Evolutionary conservation across 2,329 filamentous ascomycete genomes (phyloP), one percentile per base, ranked within the genome.

Genomic region (Acrodontium crateriforme): DNA sequence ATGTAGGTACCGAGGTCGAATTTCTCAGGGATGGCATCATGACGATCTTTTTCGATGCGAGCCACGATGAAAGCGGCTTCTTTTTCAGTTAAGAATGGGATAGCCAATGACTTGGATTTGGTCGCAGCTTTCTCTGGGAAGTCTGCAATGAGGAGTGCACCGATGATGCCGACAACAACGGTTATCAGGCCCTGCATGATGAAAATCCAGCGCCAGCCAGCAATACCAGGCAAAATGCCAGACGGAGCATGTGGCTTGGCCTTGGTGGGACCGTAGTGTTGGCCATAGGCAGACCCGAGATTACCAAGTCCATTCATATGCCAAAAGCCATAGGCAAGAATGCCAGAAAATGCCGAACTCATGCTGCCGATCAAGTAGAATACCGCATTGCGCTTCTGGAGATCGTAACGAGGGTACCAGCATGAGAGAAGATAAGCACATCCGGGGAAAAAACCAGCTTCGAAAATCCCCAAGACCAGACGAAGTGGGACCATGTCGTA

Each of bases 391-490:
- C 57, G 49, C 38, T 51, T 56, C 44, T 41, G 45, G 2, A 56
- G 40, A 24, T 56, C 53, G 38, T 50, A 53, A 3, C 49, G 45
- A 7, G 49, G 46, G 22, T 51, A 49, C 47, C 47, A 83, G 18
- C 73, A 78, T 34, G 69, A 75, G n/a, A 83, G 63, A 5, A 82
- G 57, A 44, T 80, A 82, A 0, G 78, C 73, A 27, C 69, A 75
- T 22, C 69, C 31, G 6, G 31, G 31, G 28, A 34, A 81, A 36
- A 44, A 46, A 4, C 45, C 44, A 9, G 71, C 47, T 24, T 81
- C 76, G 15, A 79, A 61, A 2, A 74, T 37, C 26, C 76, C 77
- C 10, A 78, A 59, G 2, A 80, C 30, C 0, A 72, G 53, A 24
- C 75, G 58, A 20, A 75, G 51, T 0, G 56, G 71, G 0, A 69